Conservation (phyloP, 176 grass and related monocot genomes). For the Rhynchospora pubera region DNA sequence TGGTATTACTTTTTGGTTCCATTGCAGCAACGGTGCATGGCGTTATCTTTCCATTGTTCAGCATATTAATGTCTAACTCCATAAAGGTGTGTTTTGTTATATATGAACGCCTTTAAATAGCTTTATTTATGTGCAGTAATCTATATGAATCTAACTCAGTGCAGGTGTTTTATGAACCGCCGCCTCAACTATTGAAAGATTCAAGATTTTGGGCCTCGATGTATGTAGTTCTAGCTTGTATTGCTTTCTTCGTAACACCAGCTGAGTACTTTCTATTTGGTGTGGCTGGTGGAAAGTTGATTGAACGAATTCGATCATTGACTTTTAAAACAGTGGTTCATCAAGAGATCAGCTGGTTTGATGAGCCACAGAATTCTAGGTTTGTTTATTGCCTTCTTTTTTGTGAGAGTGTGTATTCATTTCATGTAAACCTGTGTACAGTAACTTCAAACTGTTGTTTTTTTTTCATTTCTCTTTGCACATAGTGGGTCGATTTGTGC, state of each 20-base stretch:
- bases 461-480: constrained; percentile 17
- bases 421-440: not conserved
- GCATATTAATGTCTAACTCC: constrained; percentile 56
- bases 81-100: constrained; percentile 34
- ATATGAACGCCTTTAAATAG: not conserved
- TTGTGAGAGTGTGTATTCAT: not conserved
- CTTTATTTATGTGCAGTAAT: not conserved
- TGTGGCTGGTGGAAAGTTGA: constrained; percentile 65
- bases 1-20: constrained; percentile 52
- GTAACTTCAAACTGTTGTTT: constrained; percentile 1
- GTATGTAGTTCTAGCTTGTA: constrained; percentile 40
- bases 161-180: constrained; percentile 66
- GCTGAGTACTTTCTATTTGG: constrained; percentile 61
- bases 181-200: constrained; percentile 42
- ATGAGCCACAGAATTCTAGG: constrained; percentile 80
- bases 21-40: constrained; percentile 43
- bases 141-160: constrained; percentile 39
- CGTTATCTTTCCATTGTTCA: constrained; percentile 46
- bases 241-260: constrained; percentile 34
- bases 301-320: constrained; percentile 56
- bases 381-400: not conserved
- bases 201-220: constrained; percentile 76
- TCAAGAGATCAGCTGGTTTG: constrained; percentile 85
- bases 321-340: constrained; percentile 51
- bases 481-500: constrained; percentile 65